Evolutionary conservation across 2,329 filamentous ascomycete species (phyloP).

Genomic region (Colletotrichum limetticola): DNA sequence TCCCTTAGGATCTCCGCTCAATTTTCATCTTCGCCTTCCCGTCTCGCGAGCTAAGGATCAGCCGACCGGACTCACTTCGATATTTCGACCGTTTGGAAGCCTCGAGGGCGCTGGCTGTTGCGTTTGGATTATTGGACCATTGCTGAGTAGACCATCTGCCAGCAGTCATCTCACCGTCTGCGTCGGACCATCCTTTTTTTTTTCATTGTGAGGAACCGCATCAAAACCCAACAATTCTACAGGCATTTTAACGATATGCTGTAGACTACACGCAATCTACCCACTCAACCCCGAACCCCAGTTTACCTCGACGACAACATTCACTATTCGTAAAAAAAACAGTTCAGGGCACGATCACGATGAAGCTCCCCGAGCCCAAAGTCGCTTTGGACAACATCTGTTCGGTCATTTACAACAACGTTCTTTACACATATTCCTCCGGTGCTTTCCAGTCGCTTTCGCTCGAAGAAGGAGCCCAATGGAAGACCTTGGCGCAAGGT

Average conservation of each 20-base stretch:
- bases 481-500: conserved; percentile 74
- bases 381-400: conserved; percentile 81
- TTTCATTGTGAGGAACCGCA: not conserved
- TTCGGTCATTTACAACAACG: conserved; percentile 82
- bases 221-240: not conserved
- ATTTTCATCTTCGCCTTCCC: conserved; percentile 29
- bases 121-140: not conserved
- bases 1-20: conserved; percentile 13
- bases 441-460: conserved; percentile 79
- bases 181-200: not conserved
- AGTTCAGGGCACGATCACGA: conserved; percentile 47
- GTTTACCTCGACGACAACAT: not conserved
- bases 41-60: conserved; percentile 8
- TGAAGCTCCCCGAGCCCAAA: conserved; percentile 78
- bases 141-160: not conserved
- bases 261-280: conserved; percentile 23
- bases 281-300: not conserved
- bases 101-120: conserved; percentile 13
- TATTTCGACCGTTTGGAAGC: conserved; percentile 12
- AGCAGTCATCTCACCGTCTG: not conserved
- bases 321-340: not conserved
- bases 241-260: conserved; percentile 9
- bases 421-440: conserved; percentile 84
- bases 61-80: conserved; percentile 17
- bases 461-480: conserved; percentile 75